Percentiles rank a stretch among this genome's conserved stretches.
Conservation (phyloP, 257 asterid genomes). For the Nicotiana attenuata region DNA sequence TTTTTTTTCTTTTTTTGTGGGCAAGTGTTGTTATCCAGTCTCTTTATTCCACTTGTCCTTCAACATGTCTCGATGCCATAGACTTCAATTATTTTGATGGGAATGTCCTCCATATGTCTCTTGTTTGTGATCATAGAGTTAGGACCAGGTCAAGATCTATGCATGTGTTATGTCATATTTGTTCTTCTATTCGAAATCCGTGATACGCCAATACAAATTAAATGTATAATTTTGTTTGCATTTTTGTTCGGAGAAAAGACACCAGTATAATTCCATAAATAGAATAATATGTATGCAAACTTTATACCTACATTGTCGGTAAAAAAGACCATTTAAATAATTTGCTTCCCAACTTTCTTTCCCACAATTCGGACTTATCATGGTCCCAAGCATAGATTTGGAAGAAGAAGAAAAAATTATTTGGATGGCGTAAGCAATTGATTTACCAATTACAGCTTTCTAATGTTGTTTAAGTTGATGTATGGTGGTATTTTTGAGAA, state of each 20-base stretch:
- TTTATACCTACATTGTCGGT: too few species aligned
- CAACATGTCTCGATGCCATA: not conserved
- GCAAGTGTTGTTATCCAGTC: not conserved
- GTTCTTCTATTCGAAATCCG: not conserved
- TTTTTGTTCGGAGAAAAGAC: not conserved
- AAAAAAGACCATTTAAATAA: not conserved
- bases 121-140: not conserved
- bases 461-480: too few species aligned
- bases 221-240: not conserved
- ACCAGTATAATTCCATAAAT: too few species aligned
- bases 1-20: not conserved
- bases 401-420: not conserved
- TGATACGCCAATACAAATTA: not conserved
- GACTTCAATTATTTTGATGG: not conserved
- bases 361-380: not conserved
- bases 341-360: not conserved
- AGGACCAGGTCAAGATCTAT: not conserved
- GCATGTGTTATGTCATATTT: not conserved
- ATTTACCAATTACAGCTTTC: too few species aligned
- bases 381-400: not conserved
- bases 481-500: too few species aligned
- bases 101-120: not conserved
- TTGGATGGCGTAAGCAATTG: not conserved
- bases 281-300: too few species aligned
- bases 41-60: not conserved